Percentiles rank a stretch among this genome's conserved stretches.
Conservation (phyloP, 192 early-diverging fungal genomes). For the Coemansia sp. region DNA sequence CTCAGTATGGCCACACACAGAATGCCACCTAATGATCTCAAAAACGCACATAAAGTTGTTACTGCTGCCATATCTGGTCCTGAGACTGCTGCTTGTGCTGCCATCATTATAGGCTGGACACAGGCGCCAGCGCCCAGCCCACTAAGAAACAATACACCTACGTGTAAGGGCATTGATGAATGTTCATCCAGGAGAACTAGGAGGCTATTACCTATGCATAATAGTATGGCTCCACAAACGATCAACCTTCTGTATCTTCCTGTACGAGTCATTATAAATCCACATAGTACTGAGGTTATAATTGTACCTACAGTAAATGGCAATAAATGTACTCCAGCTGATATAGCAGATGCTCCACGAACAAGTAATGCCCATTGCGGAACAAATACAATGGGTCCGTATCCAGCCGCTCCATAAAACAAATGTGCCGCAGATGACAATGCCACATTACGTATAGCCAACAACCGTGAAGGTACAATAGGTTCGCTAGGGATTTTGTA, state of each 20-base stretch:
- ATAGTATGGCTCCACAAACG: constrained; percentile 62
- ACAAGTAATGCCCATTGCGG: constrained; percentile 85
- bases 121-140: constrained; percentile 77
- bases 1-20: constrained; percentile 49
- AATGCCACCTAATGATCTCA: constrained; percentile 52
- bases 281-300: constrained; percentile 66
- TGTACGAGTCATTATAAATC: constrained; percentile 62
- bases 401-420: constrained; percentile 67
- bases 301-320: constrained; percentile 78
- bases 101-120: constrained; percentile 76
- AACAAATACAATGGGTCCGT: constrained; percentile 73
- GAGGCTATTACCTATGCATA: constrained; percentile 68
- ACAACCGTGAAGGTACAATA: constrained; percentile 60
- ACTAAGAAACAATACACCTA: constrained; percentile 67
- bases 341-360: constrained; percentile 69
- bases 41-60: constrained; percentile 71
- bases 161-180: constrained; percentile 57
- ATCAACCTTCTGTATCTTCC: constrained; percentile 67
- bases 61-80: constrained; percentile 70
- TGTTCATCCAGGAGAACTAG: constrained; percentile 61
- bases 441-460: constrained; percentile 61
- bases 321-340: constrained; percentile 73
- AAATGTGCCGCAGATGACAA: constrained; percentile 64
- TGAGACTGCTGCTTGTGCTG: constrained; percentile 69
- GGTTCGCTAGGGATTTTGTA: constrained; percentile 63